phyloP scores from a whole-genome alignment of 305 asterid genomes.

The Fraxinus paxiana region DNA sequence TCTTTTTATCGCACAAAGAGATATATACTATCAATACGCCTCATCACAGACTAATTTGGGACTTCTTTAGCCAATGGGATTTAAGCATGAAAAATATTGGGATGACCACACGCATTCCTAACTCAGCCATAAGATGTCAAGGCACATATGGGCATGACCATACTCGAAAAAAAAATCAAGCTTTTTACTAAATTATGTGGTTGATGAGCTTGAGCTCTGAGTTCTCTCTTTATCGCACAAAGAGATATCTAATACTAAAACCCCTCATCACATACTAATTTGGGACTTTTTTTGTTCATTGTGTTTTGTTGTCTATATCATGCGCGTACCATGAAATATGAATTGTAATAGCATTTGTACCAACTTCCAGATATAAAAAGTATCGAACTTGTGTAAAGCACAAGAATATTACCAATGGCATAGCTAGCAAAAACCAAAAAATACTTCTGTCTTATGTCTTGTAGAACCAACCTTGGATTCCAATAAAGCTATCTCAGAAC shows the following conservation, averaged over 20 bases:
- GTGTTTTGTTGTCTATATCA: background rate
- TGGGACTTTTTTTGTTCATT: slow-evolving; percentile 8
- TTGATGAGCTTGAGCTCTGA: background rate
- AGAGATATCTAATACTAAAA: background rate
- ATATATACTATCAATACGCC: background rate
- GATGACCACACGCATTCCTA: background rate
- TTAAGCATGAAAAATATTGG: background rate
- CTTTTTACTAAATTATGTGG: slow-evolving; percentile 10
- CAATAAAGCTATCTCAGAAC: slow-evolving; percentile 81
- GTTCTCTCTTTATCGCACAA: background rate
- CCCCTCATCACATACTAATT: background rate
- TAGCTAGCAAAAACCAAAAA: slow-evolving; percentile 10
- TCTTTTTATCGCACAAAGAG: background rate
- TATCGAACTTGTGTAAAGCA: slow-evolving; percentile 13
- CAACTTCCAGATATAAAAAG: slow-evolving; percentile 1
- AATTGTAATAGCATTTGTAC: background rate
- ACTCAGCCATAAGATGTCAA: background rate
- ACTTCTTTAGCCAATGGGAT: background rate
- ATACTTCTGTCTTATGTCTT: slow-evolving; percentile 9
- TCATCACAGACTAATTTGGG: slow-evolving; percentile 1
- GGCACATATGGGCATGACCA: background rate
- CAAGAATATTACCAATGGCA: slow-evolving; percentile 4
- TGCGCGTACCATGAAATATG: background rate
- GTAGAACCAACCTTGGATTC: slow-evolving; percentile 83
- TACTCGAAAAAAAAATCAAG: background rate